These are phyloP conservation scores for Favolaschia claudopus DNA, from an alignment of 768 basidiomycete species.

Conservation along the genomic window DNA sequence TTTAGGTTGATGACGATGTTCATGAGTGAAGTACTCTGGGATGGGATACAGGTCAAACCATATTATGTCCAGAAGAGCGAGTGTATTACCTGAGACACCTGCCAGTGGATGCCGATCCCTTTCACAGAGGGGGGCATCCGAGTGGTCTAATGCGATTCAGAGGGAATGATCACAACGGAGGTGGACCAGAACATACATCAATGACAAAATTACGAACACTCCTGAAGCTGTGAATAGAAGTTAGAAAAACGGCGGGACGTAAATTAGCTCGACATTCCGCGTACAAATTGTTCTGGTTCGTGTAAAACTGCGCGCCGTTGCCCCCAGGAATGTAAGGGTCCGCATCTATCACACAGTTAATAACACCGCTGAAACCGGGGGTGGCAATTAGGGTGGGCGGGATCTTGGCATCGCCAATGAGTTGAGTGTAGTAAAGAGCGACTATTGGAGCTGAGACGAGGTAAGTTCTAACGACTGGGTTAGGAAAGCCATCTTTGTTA, in stretches of 20 bases:
- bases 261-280: slow-evolving; percentile 26
- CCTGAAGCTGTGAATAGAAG: slow-evolving; percentile 57
- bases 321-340: slow-evolving; percentile 70
- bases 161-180: slow-evolving; percentile 40
- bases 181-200: too few relatives aligned
- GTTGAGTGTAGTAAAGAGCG: slow-evolving; percentile 78
- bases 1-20: slow-evolving; percentile 81
- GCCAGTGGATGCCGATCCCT: slow-evolving; percentile 83
- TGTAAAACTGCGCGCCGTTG: slow-evolving; percentile 63
- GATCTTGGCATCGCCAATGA: slow-evolving; percentile 78
- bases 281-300: slow-evolving; percentile 76
- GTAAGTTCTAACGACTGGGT: slow-evolving; percentile 58
- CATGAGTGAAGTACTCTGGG: slow-evolving; percentile 76
- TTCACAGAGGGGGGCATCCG: slow-evolving; percentile 59
- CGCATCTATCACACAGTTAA: slow-evolving; percentile 85
- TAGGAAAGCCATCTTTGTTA: neutral
- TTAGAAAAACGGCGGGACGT: neutral
- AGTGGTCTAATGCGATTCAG: neutral
- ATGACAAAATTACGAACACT: slow-evolving; percentile 80
- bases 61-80: too few relatives aligned
- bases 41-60: too few relatives aligned
- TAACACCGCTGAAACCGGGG: slow-evolving; percentile 67
- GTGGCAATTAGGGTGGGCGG: slow-evolving; percentile 74
- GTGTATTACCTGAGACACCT: too few relatives aligned
- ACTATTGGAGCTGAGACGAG: slow-evolving; percentile 71